These are phyloP conservation scores for Trametes cingulata DNA, from an alignment of 768 basidiomycete species.

Conservation along the genomic window DNA sequence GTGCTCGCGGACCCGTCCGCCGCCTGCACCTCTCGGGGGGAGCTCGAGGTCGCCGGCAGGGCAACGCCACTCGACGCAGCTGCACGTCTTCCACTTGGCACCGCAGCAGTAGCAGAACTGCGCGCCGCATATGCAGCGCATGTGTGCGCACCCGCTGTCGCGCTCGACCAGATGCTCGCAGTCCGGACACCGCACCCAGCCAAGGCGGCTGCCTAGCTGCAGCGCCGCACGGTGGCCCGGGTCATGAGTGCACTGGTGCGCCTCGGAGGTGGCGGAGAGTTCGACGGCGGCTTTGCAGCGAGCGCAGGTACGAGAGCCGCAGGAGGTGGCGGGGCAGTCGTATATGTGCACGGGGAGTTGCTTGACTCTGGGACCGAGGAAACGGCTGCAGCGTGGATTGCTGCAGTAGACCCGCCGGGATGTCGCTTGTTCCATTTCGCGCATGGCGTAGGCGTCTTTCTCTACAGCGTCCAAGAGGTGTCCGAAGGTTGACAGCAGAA, in stretches of 20 bases:
- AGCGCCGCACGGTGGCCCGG: slow-evolving; percentile 15
- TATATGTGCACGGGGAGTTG: slow-evolving; percentile 10
- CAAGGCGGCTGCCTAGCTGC: slow-evolving; percentile 16
- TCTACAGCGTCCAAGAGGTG: slow-evolving; percentile 15
- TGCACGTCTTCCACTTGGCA: slow-evolving; percentile 28
- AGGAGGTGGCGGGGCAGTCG: slow-evolving; percentile 18
- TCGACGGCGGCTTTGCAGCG: slow-evolving; percentile 21
- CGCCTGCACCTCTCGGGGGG: slow-evolving; percentile 4
- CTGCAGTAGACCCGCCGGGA: slow-evolving; percentile 33
- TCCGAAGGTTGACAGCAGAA: slow-evolving; percentile 24
- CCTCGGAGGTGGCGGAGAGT: not conserved
- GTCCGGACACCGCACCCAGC: slow-evolving; percentile 31
- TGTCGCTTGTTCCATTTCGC: slow-evolving; percentile 27
- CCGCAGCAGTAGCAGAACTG: slow-evolving; percentile 26
- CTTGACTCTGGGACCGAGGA: slow-evolving; percentile 27
- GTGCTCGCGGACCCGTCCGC: not conserved
- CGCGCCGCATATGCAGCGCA: slow-evolving; percentile 31
- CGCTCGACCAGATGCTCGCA: slow-evolving; percentile 32
- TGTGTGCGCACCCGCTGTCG: slow-evolving; percentile 30
- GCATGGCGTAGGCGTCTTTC: slow-evolving; percentile 15
- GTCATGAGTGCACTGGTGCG: slow-evolving; percentile 24
- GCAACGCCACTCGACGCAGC: slow-evolving; percentile 22
- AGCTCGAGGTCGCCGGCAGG: slow-evolving; percentile 1
- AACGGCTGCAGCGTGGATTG: slow-evolving; percentile 27
- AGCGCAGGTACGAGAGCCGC: slow-evolving; percentile 25